phyloP scores from a whole-genome alignment of 1,284 basidiomycete genomes.

The Malassezia cuniculi region DNA sequence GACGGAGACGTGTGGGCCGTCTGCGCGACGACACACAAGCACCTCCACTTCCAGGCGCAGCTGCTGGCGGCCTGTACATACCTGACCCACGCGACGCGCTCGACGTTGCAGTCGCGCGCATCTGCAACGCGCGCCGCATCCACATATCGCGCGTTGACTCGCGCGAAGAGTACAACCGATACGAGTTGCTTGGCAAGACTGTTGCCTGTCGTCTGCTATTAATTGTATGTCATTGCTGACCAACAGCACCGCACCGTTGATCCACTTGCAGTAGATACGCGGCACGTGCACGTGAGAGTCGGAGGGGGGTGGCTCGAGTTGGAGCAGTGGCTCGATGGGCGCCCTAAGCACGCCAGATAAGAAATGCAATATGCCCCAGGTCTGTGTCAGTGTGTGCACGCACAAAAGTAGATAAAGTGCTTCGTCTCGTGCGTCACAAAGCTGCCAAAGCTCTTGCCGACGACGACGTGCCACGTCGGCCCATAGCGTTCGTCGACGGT shows the following conservation, averaged over 20 bases:
- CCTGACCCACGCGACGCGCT: constrained; percentile 65
- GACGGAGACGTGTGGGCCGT: no score
- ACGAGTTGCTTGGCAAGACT: constrained; percentile 58
- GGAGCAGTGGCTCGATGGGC: constrained; percentile 54
- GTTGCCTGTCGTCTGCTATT: constrained; percentile 64
- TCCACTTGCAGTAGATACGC: constrained; percentile 4
- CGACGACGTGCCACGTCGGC: constrained; percentile 93
- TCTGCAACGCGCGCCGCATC: constrained; percentile 63
- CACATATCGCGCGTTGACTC: constrained; percentile 63
- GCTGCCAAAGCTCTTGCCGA: constrained; percentile 80
- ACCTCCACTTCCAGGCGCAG: no score
- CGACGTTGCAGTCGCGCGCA: constrained; percentile 60
- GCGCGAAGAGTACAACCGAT: constrained; percentile 62
- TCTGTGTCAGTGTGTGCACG: constrained; percentile 22
- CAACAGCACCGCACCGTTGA: constrained; percentile 36
- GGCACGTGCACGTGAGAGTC: constrained; percentile 31
- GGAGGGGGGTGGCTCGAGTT: constrained; percentile 67
- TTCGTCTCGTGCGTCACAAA: constrained; percentile 72
- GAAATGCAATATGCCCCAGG: constrained; percentile 40
- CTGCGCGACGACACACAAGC: no score
- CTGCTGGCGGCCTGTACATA: constrained; percentile 49
- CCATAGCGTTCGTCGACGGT: constrained; percentile 84
- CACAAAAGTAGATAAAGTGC: constrained; percentile 45
- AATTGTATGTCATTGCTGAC: constrained; percentile 44
- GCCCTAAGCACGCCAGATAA: constrained; percentile 38